Conservation (phyloP, 176 grass and related monocot species). For the Zoysia pacifica region DNA sequence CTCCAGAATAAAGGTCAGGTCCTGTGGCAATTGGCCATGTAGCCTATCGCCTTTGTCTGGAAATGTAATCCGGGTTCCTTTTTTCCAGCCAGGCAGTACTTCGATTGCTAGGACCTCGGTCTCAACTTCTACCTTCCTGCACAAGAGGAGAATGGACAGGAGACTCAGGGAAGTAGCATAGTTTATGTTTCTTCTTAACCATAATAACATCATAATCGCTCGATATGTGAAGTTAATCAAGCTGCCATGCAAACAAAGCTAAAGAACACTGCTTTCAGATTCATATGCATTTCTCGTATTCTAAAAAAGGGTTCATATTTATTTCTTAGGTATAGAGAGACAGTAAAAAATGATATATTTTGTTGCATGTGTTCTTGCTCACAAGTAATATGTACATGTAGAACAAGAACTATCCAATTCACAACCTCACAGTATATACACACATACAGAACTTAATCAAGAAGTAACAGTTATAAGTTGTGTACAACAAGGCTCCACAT, state of each 20-base stretch:
- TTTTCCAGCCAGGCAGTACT: constrained; percentile 69
- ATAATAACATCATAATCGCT: background rate
- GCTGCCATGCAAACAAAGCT: constrained; percentile 10
- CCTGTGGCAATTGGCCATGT: constrained; percentile 45
- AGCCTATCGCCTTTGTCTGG: constrained; percentile 56
- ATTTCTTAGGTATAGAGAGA: background rate
- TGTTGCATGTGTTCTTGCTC: background rate
- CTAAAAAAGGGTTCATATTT: too few relatives aligned
- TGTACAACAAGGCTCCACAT: background rate
- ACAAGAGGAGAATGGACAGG: constrained; percentile 11
- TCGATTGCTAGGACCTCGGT: constrained; percentile 58
- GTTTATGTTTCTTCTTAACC: constrained; percentile 3
- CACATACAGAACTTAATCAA: constrained; percentile 5
- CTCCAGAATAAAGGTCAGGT: constrained; percentile 62
- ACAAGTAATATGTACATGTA: background rate
- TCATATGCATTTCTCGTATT: background rate
- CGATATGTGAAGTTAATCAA: constrained; percentile 13
- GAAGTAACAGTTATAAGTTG: background rate
- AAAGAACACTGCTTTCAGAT: background rate
- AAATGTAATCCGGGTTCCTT: constrained; percentile 78
- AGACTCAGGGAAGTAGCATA: constrained; percentile 2
- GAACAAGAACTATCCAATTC: background rate
- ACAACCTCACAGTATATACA: background rate
- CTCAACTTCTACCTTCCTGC: constrained; percentile 45
- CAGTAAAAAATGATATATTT: constrained; percentile 8